Percentiles rank a stretch among this genome's conserved stretches.
phyloP scores from a whole-genome alignment of 805 yeast species.

The Starmerella asiatica region DNA sequence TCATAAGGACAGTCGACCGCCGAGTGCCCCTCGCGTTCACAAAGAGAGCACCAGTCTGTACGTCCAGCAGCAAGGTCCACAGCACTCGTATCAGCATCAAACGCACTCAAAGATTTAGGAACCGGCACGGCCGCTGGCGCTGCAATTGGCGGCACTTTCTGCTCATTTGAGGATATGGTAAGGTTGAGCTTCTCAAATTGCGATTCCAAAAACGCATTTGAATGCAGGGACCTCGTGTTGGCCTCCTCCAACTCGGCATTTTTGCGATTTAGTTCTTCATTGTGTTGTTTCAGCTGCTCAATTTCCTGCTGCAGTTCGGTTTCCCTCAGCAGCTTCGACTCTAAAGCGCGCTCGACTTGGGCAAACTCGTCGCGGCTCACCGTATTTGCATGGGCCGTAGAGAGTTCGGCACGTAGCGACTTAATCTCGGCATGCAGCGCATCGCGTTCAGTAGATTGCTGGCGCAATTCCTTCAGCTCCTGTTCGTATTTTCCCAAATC shows the following conservation, averaged over 20 bases:
- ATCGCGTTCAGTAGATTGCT: slow-evolving; percentile 18
- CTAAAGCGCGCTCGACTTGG: slow-evolving; percentile 15
- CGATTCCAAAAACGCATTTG: slow-evolving; percentile 1
- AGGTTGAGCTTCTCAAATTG: not conserved
- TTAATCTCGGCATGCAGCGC: slow-evolving; percentile 1
- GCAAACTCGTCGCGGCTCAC: slow-evolving; percentile 1
- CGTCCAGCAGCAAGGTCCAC: slow-evolving; percentile 64
- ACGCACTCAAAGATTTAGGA: slow-evolving; percentile 3
- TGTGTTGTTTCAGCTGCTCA: slow-evolving; percentile 7
- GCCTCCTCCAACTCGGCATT: not conserved
- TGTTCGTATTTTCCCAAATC: slow-evolving; percentile 19
- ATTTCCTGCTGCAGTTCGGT: slow-evolving; percentile 14
- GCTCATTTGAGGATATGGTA: too few species aligned
- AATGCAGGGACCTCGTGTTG: not conserved
- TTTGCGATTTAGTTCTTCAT: not conserved
- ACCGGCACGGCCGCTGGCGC: slow-evolving; percentile 5
- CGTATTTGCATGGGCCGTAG: not conserved
- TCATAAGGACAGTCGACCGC: slow-evolving; percentile 82
- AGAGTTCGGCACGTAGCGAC: not conserved
- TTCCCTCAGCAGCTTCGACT: slow-evolving; percentile 14
- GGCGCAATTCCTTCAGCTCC: slow-evolving; percentile 20
- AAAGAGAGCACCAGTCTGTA: slow-evolving; percentile 77
- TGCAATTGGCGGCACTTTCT: not conserved
- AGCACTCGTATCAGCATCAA: slow-evolving; percentile 7
- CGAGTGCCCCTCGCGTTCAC: slow-evolving; percentile 83